phyloP scores from a whole-genome alignment of 2,329 filamentous ascomycete genomes.

The Leptographium lundbergii region DNA sequence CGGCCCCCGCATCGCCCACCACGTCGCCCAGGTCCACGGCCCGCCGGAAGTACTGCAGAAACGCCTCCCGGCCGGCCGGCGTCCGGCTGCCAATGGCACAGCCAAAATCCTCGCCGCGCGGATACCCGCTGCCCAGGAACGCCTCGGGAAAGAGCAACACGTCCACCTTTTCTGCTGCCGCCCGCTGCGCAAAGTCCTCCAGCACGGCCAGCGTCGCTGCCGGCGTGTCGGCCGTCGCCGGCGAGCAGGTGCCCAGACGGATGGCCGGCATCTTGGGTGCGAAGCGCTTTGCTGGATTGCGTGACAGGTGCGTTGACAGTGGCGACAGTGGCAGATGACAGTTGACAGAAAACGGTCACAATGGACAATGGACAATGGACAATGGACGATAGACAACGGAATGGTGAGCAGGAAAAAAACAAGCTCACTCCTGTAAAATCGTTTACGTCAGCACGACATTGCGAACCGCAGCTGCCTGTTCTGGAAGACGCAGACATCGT shows the following conservation, averaged over 20 bases:
- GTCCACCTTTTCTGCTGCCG: constrained; percentile 43
- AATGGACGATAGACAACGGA: not conserved
- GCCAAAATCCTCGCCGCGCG: constrained; percentile 68
- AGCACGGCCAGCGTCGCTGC: constrained; percentile 54
- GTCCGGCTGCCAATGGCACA: constrained; percentile 58
- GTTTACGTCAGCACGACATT: not conserved
- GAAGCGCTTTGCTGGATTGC: not conserved
- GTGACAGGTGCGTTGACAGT: too few relatives aligned
- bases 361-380: too few relatives aligned
- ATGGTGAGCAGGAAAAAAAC: not conserved
- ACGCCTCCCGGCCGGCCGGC: constrained; percentile 65
- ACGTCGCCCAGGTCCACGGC: constrained; percentile 80
- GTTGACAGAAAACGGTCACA: not conserved
- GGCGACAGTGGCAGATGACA: too few relatives aligned
- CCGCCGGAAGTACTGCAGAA: constrained; percentile 62
- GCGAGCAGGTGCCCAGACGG: constrained; percentile 43
- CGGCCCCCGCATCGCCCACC: constrained; percentile 40
- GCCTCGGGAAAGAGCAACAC: constrained; percentile 85
- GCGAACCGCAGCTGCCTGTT: not conserved
- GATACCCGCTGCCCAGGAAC: constrained; percentile 74
- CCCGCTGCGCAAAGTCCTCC: constrained; percentile 46
- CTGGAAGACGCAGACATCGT: not conserved
- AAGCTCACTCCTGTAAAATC: too few relatives aligned
- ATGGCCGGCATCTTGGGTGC: constrained; percentile 19
- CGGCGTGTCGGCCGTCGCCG: constrained; percentile 35